These are phyloP conservation scores for Trichoderma sp. DNA, from an alignment of 2,329 filamentous ascomycete genomes.

Conservation along the genomic window DNA sequence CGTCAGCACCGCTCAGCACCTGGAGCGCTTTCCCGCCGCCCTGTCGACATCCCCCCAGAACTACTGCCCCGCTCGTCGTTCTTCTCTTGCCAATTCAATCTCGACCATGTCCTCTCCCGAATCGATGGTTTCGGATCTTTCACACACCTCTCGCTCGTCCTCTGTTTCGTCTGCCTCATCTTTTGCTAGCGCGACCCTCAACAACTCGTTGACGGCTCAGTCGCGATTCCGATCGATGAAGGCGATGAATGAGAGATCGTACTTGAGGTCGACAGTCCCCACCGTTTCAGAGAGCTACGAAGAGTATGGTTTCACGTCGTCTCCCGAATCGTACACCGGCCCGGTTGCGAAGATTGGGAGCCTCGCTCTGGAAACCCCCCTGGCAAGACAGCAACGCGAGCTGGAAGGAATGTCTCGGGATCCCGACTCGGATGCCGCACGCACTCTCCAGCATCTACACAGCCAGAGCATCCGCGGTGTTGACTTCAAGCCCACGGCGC, in stretches of 20 bases:
- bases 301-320: slow-evolving; percentile 50
- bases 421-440: slow-evolving; percentile 53
- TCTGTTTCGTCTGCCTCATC: slow-evolving; percentile 64
- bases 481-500: slow-evolving; percentile 36
- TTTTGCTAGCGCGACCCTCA: slow-evolving; percentile 58
- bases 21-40: slow-evolving; percentile 52
- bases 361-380: slow-evolving; percentile 48
- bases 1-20: slow-evolving; percentile 45
- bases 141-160: slow-evolving; percentile 61
- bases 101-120: slow-evolving; percentile 65
- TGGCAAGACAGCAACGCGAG: slow-evolving; percentile 47
- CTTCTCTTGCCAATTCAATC: slow-evolving; percentile 61
- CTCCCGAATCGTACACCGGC: slow-evolving; percentile 57
- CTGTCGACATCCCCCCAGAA: slow-evolving; percentile 53
- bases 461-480: slow-evolving; percentile 44
- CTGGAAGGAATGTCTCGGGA: slow-evolving; percentile 44
- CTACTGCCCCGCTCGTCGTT: slow-evolving; percentile 52
- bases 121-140: slow-evolving; percentile 65
- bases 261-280: slow-evolving; percentile 51
- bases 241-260: slow-evolving; percentile 55
- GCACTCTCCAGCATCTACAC: slow-evolving; percentile 60
- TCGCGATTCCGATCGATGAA: slow-evolving; percentile 64
- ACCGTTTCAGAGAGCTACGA: slow-evolving; percentile 58
- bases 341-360: slow-evolving; percentile 52
- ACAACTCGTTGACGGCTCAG: slow-evolving; percentile 50